Base-by-base conservation (phyloP, 108 stramenopile genomes). In the Cyclostephanos tholiformis region DNA sequence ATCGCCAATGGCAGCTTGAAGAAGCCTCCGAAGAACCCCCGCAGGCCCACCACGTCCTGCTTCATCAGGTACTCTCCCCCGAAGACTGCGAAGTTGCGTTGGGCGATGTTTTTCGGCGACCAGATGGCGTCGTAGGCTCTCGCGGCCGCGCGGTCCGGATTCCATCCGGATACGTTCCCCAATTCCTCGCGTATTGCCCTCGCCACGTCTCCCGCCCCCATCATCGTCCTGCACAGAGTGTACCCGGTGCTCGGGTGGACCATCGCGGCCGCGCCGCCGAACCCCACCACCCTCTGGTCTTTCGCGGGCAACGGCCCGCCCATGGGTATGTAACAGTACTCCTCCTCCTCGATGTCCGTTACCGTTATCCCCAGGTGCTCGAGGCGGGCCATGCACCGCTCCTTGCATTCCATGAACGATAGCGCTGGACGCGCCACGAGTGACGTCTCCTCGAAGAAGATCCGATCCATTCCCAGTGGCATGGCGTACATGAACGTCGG, bases 401-500 rank as follows among this genome's bases (percentile, higher is more conserved):
- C 93, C 72, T 97, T 96, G 83, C 97, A 98, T 67, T 96, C 95
- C 59, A 95, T 91, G 72, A 97, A 93, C 38, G 86, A 77, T 12
- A 97, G 67, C 17, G 88, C 94, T 6, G 96, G 97, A 53, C 93
- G 83, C 26, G 96, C 98, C 50, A 98, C 98, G 27, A 98, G 82
- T 9, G 91, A 93, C 23, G 97, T 97, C 74, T 98, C 95, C 78
- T 97, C 97, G 61, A 91, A 96, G 71, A 97, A 97, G 27, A 97
- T 64, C 13, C 80, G 72, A 59, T 91, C 89, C n/a, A 53, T 87
- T 23, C 85, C 82, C 26, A 98, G 72, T 36, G 97, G 97, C 97
- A 98, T 98, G 56, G 86, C 97, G 71, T 98, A 98, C 92, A 97
- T 94, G 78, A 98, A 98, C 14, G 97, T 96, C 2, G 96, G 96